Evolutionary conservation across 2,329 filamentous ascomycete species (phyloP).

Genomic region (Neonectria sp.): DNA sequence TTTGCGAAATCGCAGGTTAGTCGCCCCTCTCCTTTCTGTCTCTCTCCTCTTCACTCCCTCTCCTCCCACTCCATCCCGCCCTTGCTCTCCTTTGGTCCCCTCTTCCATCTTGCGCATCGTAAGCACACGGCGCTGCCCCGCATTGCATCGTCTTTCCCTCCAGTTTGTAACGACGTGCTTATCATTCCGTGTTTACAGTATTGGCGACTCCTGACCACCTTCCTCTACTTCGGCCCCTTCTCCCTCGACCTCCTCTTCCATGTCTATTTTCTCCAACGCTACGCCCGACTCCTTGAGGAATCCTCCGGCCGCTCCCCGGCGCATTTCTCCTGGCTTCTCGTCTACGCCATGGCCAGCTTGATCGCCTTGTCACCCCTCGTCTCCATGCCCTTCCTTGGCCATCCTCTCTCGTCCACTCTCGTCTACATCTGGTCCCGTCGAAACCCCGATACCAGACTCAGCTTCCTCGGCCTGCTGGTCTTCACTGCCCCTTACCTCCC

Average conservation of each 20-base stretch:
- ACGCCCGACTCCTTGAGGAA: constrained; percentile 95
- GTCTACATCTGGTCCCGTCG: constrained; percentile 98
- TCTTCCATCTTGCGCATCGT: neutral
- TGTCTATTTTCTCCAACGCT: constrained; percentile 97
- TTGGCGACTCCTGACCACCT: constrained; percentile 96
- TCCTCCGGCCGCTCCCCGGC: constrained; percentile 92
- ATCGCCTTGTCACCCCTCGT: constrained; percentile 88
- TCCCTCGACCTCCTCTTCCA: constrained; percentile 96
- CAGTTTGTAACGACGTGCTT: constrained; percentile 26
- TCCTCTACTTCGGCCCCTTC: constrained; percentile 96
- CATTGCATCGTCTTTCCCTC: neutral
- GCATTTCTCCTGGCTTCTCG: constrained; percentile 93
- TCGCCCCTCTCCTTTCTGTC: constrained; percentile 12
- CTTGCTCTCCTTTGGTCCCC: neutral
- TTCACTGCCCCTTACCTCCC: constrained; percentile 96
- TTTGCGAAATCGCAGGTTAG: constrained; percentile 92
- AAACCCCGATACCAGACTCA: constrained; percentile 92
- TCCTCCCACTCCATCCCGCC: constrained; percentile 1
- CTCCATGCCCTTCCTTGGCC: constrained; percentile 94
- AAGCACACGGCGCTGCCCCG: neutral
- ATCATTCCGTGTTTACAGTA: constrained; percentile 72
- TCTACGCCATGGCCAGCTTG: constrained; percentile 86
- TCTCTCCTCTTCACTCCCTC: neutral
- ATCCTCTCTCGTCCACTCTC: constrained; percentile 90
- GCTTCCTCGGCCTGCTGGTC: constrained; percentile 88